Conservation (phyloP, 2,329 filamentous ascomycete genomes). For the Sporothrix variecibatus region DNA sequence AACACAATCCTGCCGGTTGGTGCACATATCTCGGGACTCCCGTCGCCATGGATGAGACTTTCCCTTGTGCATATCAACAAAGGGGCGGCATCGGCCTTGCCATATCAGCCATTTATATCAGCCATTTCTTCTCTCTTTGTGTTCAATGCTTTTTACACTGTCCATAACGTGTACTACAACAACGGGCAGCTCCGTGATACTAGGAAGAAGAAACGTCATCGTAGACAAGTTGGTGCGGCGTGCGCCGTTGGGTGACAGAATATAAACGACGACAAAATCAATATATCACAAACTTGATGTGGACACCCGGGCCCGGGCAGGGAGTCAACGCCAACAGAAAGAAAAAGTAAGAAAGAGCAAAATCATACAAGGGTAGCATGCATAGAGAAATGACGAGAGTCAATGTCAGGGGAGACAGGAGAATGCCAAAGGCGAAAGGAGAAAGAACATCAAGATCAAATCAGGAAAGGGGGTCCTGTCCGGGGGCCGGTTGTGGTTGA, state of each 20-base stretch:
- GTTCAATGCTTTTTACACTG: not conserved
- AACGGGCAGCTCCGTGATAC: not conserved
- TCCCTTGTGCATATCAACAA: not conserved
- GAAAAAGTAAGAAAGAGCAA: not conserved
- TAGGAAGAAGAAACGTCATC: not conserved
- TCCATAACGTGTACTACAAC: not conserved
- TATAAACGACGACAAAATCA: not conserved
- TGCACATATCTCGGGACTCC: conserved; percentile 1
- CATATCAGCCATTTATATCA: not conserved
- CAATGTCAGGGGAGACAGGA: not conserved
- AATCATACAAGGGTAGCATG: not conserved
- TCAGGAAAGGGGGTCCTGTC: not conserved
- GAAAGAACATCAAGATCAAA: not conserved
- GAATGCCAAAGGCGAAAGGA: not conserved
- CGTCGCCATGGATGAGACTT: not conserved
- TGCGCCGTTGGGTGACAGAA: not conserved
- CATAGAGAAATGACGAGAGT: not conserved
- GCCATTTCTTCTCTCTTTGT: not conserved
- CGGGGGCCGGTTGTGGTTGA: not conserved
- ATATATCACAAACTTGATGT: not conserved
- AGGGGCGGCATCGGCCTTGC: not conserved
- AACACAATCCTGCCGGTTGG: not conserved
- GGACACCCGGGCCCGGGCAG: not conserved
- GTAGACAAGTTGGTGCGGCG: not conserved
- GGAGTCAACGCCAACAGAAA: not conserved